phyloP scores from a whole-genome alignment of 768 basidiomycete species.

The Suillus ampliporus region DNA sequence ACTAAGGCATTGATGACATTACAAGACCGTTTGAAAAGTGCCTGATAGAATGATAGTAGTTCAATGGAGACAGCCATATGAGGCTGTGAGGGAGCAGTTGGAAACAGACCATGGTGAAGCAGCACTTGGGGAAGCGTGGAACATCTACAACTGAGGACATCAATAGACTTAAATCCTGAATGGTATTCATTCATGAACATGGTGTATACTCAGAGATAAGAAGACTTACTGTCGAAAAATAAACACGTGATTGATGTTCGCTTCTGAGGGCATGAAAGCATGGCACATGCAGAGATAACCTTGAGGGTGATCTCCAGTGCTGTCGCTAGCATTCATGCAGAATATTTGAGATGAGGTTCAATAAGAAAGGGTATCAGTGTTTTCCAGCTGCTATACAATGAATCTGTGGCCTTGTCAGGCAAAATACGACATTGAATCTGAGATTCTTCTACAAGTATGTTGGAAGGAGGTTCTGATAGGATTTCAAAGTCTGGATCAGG shows the following conservation, averaged over 20 bases:
- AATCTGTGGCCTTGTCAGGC: conserved; percentile 7
- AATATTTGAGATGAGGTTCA: conserved; percentile 3
- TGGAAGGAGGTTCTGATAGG: background rate
- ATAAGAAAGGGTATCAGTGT: conserved; percentile 5
- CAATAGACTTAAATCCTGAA: conserved; percentile 22
- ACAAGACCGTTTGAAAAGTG: conserved; percentile 42
- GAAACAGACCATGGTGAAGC: conserved; percentile 38
- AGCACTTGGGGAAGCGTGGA: conserved; percentile 26
- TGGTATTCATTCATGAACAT: background rate
- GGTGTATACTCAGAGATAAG: background rate
- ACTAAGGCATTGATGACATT: conserved; percentile 26
- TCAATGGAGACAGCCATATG: conserved; percentile 29
- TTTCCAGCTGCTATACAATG: conserved; percentile 10
- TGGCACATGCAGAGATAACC: conserved; percentile 6
- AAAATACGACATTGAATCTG: background rate
- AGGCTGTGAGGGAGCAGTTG: conserved; percentile 28
- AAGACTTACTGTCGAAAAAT: conserved; percentile 10
- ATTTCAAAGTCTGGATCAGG: background rate
- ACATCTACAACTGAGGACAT: conserved; percentile 29
- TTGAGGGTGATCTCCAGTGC: background rate
- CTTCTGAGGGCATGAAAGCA: background rate
- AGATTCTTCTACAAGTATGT: background rate
- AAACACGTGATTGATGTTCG: background rate
- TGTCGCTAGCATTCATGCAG: background rate
- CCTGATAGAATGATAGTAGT: conserved; percentile 38